phyloP scores from a whole-genome alignment of 2,329 filamentous ascomycete genomes.

The Calycina herbarum region DNA sequence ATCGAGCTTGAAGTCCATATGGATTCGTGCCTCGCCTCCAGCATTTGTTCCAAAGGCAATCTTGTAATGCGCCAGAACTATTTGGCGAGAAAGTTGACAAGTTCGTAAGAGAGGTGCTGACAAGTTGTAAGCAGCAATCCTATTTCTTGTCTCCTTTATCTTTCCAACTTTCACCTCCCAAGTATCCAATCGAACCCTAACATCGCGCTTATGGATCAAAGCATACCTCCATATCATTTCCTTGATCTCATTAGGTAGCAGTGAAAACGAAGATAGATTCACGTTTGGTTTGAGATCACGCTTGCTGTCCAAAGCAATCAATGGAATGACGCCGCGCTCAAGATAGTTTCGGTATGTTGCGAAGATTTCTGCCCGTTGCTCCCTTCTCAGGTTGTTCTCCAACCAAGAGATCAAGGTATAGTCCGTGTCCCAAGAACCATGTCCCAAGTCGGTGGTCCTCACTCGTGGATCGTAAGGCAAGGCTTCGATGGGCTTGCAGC shows the following conservation, averaged over 20 bases:
- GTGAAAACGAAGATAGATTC: neutral
- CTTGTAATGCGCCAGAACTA: constrained; percentile 3
- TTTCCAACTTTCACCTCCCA: neutral
- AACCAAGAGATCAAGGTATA: constrained; percentile 8
- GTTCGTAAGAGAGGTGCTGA: neutral
- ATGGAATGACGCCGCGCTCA: constrained; percentile 7
- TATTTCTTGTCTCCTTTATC: neutral
- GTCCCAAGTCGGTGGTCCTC: neutral
- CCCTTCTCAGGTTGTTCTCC: constrained; percentile 6
- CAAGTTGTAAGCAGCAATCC: neutral
- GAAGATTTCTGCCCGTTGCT: neutral
- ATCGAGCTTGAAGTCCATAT: constrained; percentile 21
- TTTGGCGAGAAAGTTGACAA: neutral
- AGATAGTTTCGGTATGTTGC: neutral
- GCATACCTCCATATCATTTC: constrained; percentile 16
- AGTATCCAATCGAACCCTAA: neutral
- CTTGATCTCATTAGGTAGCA: constrained; percentile 14
- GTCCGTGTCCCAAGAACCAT: constrained; percentile 5
- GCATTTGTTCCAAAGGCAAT: neutral
- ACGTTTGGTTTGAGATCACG: neutral
- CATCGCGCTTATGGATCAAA: neutral
- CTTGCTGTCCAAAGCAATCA: neutral
- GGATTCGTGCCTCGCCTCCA: neutral
- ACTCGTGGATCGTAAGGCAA: neutral
- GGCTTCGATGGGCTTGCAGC: neutral